These are phyloP conservation scores for Irpex sp. DNA, from an alignment of 1,284 basidiomycete genomes.

Conservation along the genomic window DNA sequence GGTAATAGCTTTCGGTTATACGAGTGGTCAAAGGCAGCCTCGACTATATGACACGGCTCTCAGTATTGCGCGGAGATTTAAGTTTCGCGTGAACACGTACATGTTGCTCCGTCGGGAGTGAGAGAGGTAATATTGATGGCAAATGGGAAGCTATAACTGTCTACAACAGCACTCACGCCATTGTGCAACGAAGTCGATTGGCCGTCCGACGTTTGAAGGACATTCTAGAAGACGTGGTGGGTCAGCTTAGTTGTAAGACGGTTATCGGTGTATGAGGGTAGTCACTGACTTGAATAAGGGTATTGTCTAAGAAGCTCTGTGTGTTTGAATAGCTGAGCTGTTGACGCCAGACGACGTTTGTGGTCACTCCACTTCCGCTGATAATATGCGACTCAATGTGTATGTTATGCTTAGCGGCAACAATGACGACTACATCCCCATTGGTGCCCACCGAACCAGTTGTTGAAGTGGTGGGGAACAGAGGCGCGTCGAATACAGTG, in stretches of 20 bases:
- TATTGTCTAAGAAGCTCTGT: constrained; percentile 30
- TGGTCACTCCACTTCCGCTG: constrained; percentile 54
- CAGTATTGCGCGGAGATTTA: background rate
- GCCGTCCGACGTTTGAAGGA: constrained; percentile 61
- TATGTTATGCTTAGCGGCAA: constrained; percentile 50
- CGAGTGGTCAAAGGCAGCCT: constrained; percentile 60
- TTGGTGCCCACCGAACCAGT: constrained; percentile 39
- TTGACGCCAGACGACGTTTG: constrained; percentile 52
- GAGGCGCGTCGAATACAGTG: constrained; percentile 49
- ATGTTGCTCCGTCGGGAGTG: constrained; percentile 40
- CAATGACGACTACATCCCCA: constrained; percentile 50
- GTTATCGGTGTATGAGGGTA: background rate
- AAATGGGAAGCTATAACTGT: constrained; percentile 64
- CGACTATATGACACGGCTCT: constrained; percentile 34
- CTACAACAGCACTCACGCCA: constrained; percentile 45
- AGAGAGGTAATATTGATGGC: constrained; percentile 54
- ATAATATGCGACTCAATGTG: constrained; percentile 53
- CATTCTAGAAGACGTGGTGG: constrained; percentile 36
- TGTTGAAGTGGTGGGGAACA: constrained; percentile 50
- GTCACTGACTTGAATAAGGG: background rate
- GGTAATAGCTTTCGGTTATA: constrained; percentile 59
- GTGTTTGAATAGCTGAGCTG: constrained; percentile 49
- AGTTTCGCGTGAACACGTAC: constrained; percentile 33
- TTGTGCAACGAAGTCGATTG: constrained; percentile 58
- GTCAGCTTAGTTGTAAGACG: background rate